These are phyloP conservation scores for Viola pubescens DNA, from an alignment of 441 rosid genomes.

Conservation along the genomic window DNA sequence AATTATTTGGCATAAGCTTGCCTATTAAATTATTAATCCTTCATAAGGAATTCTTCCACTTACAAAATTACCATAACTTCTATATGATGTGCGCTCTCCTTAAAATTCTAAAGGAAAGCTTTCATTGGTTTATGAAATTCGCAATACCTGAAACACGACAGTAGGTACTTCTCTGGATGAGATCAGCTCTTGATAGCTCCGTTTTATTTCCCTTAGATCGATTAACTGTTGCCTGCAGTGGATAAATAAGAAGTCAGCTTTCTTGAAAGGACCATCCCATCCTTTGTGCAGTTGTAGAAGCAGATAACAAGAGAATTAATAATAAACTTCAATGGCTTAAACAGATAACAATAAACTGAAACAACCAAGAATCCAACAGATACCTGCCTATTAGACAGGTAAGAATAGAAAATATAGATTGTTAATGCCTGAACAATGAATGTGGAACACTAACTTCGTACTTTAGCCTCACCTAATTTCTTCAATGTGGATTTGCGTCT, in stretches of 20 bases:
- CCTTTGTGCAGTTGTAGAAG: background rate
- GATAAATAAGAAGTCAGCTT: background rate
- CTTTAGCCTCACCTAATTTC: too few relatives aligned
- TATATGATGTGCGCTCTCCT: too few relatives aligned
- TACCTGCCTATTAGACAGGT: too few relatives aligned
- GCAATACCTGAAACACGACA: constrained; percentile 73
- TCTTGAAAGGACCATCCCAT: background rate
- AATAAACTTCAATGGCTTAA: background rate
- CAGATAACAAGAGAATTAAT: background rate
- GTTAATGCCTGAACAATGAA: too few relatives aligned
- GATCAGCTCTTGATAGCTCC: constrained; percentile 70
- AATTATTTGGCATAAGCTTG: too few relatives aligned
- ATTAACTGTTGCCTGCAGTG: constrained; percentile 66
- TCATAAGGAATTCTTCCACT: constrained; percentile 6
- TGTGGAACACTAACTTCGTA: too few relatives aligned
- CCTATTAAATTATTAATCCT: too few relatives aligned
- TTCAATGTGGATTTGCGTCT: too few relatives aligned
- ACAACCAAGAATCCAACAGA: too few relatives aligned
- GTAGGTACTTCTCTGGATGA: constrained; percentile 73
- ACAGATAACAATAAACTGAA: background rate
- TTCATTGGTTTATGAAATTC: background rate
- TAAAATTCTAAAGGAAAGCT: background rate
- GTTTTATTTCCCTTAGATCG: constrained; percentile 83
- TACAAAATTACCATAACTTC: background rate
- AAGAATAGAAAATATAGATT: too few relatives aligned